phyloP scores from a whole-genome alignment of 176 grass and related monocot genomes.

The Musa acuminata region DNA sequence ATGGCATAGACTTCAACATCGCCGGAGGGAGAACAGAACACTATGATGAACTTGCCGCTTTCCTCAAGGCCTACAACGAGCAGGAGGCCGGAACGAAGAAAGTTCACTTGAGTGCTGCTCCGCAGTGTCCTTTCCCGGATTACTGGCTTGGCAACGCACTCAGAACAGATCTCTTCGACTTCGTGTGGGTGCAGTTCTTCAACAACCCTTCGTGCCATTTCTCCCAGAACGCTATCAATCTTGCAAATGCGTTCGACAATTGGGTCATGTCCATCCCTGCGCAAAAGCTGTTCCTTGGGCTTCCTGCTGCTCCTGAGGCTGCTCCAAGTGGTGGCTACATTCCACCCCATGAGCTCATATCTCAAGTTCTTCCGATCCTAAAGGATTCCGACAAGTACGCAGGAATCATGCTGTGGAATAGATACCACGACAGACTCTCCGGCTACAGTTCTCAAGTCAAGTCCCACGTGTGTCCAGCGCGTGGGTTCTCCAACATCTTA shows the following conservation, averaged over 20 bases:
- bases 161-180: conserved; percentile 44
- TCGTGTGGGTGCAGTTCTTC: conserved; percentile 85
- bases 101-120: conserved; percentile 44
- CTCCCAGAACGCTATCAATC: conserved; percentile 19
- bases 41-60: conserved; percentile 41
- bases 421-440: conserved; percentile 30
- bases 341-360: conserved; percentile 22
- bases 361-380: conserved; percentile 32
- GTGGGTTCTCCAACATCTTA: too few species aligned
- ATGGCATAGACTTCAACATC: conserved; percentile 71
- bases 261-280: conserved; percentile 33
- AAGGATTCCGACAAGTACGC: conserved; percentile 22
- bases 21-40: conserved; percentile 34
- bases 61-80: conserved; percentile 29
- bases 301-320: conserved; percentile 38
- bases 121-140: conserved; percentile 53
- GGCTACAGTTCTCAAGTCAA: conserved; percentile 32
- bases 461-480: conserved; percentile 11
- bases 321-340: conserved; percentile 47
- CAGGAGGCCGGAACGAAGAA: conserved; percentile 14
- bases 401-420: conserved; percentile 49
- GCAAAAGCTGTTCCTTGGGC: conserved; percentile 34
- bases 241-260: conserved; percentile 35
- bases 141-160: conserved; percentile 36
- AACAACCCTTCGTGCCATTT: conserved; percentile 59